A percentile compares a stretch with the other conserved stretches of the same genome.
phyloP scores from a whole-genome alignment of 352 stramenopile genomes.

The Pythium guiyangense region DNA sequence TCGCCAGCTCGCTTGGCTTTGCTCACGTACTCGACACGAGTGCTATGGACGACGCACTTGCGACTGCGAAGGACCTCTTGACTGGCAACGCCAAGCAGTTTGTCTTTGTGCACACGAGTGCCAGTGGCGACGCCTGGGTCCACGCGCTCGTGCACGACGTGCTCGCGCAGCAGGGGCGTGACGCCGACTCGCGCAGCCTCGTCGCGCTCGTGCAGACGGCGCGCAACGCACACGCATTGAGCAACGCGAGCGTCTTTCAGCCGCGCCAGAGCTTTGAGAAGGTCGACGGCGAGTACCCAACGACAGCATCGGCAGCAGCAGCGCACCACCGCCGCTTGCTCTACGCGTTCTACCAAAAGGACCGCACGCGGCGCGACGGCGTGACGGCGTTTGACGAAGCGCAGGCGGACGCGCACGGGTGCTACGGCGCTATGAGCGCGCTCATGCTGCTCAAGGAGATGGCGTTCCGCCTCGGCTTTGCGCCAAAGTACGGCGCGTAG shows the following conservation, averaged over 20 bases:
- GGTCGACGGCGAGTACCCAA: constrained; percentile 46
- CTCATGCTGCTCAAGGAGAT: constrained; percentile 75
- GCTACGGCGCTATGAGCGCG: constrained; percentile 68
- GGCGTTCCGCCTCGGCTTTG: constrained; percentile 69
- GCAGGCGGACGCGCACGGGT: constrained; percentile 41
- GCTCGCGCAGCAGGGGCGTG: constrained; percentile 20
- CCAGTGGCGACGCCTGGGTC: constrained; percentile 31
- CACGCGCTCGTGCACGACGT: constrained; percentile 33
- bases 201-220: constrained; percentile 42
- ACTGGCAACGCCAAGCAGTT: constrained; percentile 36
- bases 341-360: constrained; percentile 47
- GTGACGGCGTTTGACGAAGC: constrained; percentile 42
- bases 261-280: constrained; percentile 67
- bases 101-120: constrained; percentile 50
- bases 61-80: constrained; percentile 20
- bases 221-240: constrained; percentile 17
- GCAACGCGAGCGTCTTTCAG: constrained; percentile 27
- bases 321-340: constrained; percentile 33
- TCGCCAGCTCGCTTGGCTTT: constrained; percentile 28
- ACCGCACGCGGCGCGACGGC: constrained; percentile 59
- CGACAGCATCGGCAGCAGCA: not conserved
- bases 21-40: constrained; percentile 23
- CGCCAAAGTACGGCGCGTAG: constrained; percentile 77
- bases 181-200: constrained; percentile 31
- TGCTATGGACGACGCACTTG: constrained; percentile 14